phyloP scores from a whole-genome alignment of 352 stramenopile genomes.

The Pythium aphanidermatum region DNA sequence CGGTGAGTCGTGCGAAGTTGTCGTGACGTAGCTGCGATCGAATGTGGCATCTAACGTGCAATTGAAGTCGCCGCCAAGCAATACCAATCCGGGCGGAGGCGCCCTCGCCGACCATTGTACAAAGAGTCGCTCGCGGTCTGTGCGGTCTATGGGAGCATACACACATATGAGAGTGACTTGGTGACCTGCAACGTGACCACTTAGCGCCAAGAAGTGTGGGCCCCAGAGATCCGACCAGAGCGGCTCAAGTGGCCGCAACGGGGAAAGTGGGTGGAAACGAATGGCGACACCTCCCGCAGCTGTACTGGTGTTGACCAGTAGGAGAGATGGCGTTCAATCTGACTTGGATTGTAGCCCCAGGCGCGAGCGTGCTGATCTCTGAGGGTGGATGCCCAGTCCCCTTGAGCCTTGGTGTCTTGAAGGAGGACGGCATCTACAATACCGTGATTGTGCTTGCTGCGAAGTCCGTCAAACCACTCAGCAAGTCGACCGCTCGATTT shows the following conservation, averaged over 20 bases:
- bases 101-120: not conserved
- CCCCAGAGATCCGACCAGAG: slow-evolving; percentile 1
- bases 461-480: slow-evolving; percentile 5
- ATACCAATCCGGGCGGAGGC: not conserved
- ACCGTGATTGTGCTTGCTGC: not conserved
- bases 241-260: not conserved
- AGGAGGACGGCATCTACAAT: slow-evolving; percentile 1
- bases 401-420: slow-evolving; percentile 2
- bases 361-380: not conserved
- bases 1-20: not conserved
- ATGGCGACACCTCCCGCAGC: slow-evolving; percentile 7
- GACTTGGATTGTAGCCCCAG: not conserved
- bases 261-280: slow-evolving; percentile 1
- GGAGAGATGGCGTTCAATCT: not conserved
- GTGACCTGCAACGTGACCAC: not conserved
- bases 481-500: not conserved
- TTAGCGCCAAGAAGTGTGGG: slow-evolving; percentile 3
- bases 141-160: slow-evolving; percentile 1
- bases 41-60: slow-evolving; percentile 1
- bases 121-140: not conserved
- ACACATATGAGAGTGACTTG: slow-evolving; percentile 1
- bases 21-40: not conserved
- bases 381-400: not conserved
- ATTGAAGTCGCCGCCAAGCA: slow-evolving; percentile 13
- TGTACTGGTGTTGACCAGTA: slow-evolving; percentile 7